Base-by-base conservation (phyloP, 768 basidiomycete genomes). In the Psilocybe subaeruginosa region DNA sequence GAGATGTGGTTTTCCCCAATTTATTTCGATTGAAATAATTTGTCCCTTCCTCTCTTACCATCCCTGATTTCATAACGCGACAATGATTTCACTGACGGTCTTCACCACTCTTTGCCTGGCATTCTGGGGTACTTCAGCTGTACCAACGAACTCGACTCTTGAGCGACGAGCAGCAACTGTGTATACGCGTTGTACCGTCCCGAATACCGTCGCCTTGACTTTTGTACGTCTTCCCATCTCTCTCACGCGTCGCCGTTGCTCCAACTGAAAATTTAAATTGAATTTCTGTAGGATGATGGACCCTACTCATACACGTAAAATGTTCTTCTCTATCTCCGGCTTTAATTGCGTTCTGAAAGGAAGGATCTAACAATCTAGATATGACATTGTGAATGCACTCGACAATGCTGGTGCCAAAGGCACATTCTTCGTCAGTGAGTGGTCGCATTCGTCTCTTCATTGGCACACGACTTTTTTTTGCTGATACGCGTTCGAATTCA, bases 361-460 rank as follows among this genome's bases (percentile, higher is more conserved):
- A 30, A 19, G 14, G n/a, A 23, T 23, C 23, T 23, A 0, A 23
- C 23, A 23, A 23, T 45, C 16, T 43, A 71, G 73, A 35, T 66
- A 70, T 19, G 73, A 75, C 43, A 70, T 77, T 23, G 71, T 73
- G 46, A 68, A 77, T 39, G 66, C 68, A 17, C 66, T 78, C 46
- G 70, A 72, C 16, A 69, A 65, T 2, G 73, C 72, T 29, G 75
- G 74, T 23, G 77, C 70, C 17, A 79, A 78, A 61, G 79, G 73
- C 3, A 80, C 79, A 2, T 80, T 80, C 68, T 80, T 80, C 70
- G 70, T 78, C 63, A 77, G 76, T 77, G 61, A 60, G 71, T 54
- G 23, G 0, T 23, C 2, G 45, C 12, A 5, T 29, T 29, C 17
- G 23, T 14, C 8, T 23, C 52, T 12, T 11, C 23, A 23, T 3